Base-by-base conservation (phyloP, 495 filamentous ascomycete genomes). In the Penicillium odoratum region DNA sequence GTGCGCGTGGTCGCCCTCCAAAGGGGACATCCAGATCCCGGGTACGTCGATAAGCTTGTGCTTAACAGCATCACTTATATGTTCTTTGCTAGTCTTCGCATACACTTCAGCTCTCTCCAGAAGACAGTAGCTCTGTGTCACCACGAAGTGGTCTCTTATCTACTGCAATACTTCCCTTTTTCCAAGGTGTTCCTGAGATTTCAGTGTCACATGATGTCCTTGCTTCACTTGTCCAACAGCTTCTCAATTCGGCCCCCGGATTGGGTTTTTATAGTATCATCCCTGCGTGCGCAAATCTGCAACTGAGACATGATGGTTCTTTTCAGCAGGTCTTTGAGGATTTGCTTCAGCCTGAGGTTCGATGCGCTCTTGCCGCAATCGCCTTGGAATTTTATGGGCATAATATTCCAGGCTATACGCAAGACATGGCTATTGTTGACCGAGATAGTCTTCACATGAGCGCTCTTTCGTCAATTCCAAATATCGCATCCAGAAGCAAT, bases 1-100 rank as follows among this genome's bases (percentile, higher is more conserved):
- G 44, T 47, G 11, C 44, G 44, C 44, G 44, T 13, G 44, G 44
- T 11, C 44, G 44, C 18, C 44, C 44, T 47, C 44, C 44, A 13
- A 47, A 47, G 21, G 18, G 44, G 10, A 26, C 21, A 21, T 28
- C 44, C 26, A 16, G 18, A 28, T 7, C 21, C 25, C 16, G 44
- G 16, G 44, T 47, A 47, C 11, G 44, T 47, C 18, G 18, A 46
- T 18, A 46, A 46, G n/a, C 40, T 46, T 18, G 18, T 46, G 43
- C 21, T 9, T 47, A 47, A 13, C 44, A 13, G 11, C 5, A 4
- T 11, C 18, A 47, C 16, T 26, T 13, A 47, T 28, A 47, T 47
- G 16, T 25, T 26, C 25, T n/a, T 44, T 18, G 7, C 10, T 26
- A 9, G 18, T 46, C 16, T 11, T 6, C 43, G 4, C 9, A 18